Evolutionary conservation across 129 eudicot species (phyloP).

Genomic region (Flaveria linearis): DNA sequence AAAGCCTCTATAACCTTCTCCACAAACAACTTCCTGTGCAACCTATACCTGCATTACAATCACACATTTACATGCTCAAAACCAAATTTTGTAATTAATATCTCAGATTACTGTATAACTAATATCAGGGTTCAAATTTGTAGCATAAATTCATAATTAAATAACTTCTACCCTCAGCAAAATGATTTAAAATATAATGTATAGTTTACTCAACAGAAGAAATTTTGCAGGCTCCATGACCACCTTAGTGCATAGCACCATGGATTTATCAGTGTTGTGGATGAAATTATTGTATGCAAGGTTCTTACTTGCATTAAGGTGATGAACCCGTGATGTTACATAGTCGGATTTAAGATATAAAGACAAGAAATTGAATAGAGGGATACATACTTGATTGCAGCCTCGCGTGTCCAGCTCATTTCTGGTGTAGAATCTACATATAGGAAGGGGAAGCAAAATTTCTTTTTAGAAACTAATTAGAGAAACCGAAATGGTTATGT

Average conservation of each 20-base stretch:
- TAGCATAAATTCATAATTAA: not conserved
- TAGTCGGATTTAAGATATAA: not conserved
- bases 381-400: slow-evolving; percentile 80
- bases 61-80: slow-evolving; percentile 4
- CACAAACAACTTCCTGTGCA: slow-evolving; percentile 71
- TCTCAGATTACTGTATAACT: not conserved
- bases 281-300: slow-evolving; percentile 5
- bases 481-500: not conserved
- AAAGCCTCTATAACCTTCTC: slow-evolving; percentile 85
- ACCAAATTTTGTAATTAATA: slow-evolving; percentile 8
- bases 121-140: not conserved
- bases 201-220: not conserved
- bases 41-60: slow-evolving; percentile 72
- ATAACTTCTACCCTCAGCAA: not conserved
- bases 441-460: not conserved
- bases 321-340: slow-evolving; percentile 9
- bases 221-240: not conserved
- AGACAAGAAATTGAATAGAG: not conserved
- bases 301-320: not conserved
- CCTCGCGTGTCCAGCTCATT: slow-evolving; percentile 80
- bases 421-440: slow-evolving; percentile 69
- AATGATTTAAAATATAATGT: not conserved
- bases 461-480: slow-evolving; percentile 4
- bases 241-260: not conserved
- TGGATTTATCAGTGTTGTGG: slow-evolving; percentile 1